Base-by-base conservation (phyloP, 352 stramenopile genomes). In the Peronospora destructor region DNA sequence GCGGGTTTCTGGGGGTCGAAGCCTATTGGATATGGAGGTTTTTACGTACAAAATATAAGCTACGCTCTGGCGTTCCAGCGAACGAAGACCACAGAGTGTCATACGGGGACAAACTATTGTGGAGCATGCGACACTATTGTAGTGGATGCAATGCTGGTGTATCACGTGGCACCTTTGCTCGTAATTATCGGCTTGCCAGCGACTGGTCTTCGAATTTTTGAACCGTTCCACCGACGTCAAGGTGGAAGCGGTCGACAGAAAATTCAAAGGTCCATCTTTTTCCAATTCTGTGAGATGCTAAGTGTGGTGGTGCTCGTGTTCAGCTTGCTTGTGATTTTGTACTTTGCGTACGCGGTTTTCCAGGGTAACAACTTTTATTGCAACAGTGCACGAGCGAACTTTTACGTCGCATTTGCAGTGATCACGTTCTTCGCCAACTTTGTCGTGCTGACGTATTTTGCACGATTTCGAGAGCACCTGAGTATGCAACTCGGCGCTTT, bases 401-500 rank as follows among this genome's bases (percentile, higher is more conserved):
- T 70, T 14, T 92, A 84, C 52, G 54, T 71, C 5, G 16, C 68
- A 17, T 66, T 66, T 16, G 76, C 73, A 0, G 53, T 83, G 13
- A 35, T 84, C 9, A 72, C 59, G 23, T 89, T 76, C 48, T 47
- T 84, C 19, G 56, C 53, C 28, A 71, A 75, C n/a, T 80, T 87
- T 17, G 46, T 85, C 14, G 71, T 85, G 50, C 61, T 93, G 37
- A 82, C 70, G 34, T 84, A 84, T 53, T 93, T 91, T 56, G 73
- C 79, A 16, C 82, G 79, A 9, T 93, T 93, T 61, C 75, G 82
- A 28, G 82, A 93, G 56, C 82, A 92, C 45, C 53, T 92, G 45
- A 88, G 85, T 56, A 89, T 90, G 82, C 79, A 89, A 51, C 64
- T 92, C 9, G 82, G 82, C 7, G 82, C 81, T 1, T 90, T 89